A percentile compares a stretch with the other conserved stretches of the same genome.
phyloP scores from a whole-genome alignment of 148 eudicot genomes.

The Chenopodium formosanum region DNA sequence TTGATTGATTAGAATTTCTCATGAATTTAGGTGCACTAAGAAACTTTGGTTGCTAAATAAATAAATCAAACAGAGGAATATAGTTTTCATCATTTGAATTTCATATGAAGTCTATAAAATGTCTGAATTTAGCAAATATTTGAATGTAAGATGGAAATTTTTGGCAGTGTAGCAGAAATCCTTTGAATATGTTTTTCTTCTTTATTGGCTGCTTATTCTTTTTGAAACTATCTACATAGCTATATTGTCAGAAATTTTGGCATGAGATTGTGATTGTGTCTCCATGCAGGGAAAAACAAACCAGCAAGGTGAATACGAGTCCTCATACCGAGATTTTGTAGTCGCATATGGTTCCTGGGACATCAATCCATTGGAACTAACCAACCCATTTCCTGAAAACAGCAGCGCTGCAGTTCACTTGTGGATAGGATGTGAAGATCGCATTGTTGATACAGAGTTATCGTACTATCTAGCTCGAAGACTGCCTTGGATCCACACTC shows the following conservation, averaged over 20 bases:
- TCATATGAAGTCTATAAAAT: background rate
- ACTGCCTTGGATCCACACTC: conserved; percentile 38
- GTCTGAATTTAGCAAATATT: background rate
- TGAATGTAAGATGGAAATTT: background rate
- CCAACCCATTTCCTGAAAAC: conserved; percentile 29
- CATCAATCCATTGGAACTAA: conserved; percentile 38
- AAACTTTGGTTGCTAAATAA: too few species aligned
- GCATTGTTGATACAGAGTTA: conserved; percentile 26
- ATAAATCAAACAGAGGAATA: too few species aligned
- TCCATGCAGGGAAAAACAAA: conserved; percentile 28
- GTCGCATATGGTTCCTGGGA: conserved; percentile 37
- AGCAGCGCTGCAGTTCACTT: conserved; percentile 29
- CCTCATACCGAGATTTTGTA: conserved; percentile 28
- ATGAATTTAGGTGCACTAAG: too few species aligned
- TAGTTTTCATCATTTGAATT: too few species aligned
- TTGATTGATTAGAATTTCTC: too few species aligned
- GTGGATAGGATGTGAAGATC: conserved; percentile 37
- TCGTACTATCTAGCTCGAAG: conserved; percentile 25
- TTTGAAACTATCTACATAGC: background rate
- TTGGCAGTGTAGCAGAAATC: background rate
- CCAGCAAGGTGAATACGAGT: conserved; percentile 41
- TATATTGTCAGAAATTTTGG: background rate
- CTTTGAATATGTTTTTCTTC: background rate
- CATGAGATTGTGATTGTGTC: background rate
- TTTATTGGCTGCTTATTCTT: too few species aligned